Percentiles rank a stretch among this genome's conserved stretches.
Conservation (phyloP, 139 green algal genomes). For the Raphidocelis subcapitata region DNA sequence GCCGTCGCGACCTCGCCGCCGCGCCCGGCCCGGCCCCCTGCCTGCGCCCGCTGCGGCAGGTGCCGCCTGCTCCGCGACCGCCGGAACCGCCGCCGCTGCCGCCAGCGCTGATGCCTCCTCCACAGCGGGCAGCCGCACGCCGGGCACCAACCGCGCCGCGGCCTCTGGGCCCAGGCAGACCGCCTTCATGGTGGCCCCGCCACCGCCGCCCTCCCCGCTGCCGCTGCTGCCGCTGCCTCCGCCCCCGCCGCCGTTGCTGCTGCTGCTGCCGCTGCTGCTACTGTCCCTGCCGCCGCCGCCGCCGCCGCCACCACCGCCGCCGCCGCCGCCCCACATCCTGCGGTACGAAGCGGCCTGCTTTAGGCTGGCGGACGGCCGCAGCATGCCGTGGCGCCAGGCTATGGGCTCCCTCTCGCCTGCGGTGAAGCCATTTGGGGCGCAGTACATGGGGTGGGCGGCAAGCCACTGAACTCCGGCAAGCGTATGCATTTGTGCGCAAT, state of each 20-base stretch:
- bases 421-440: neutral
- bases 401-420: conserved; percentile 10
- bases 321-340: neutral
- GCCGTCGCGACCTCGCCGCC: neutral
- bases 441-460: too few species aligned
- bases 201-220: neutral
- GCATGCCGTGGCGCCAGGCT: conserved; percentile 49
- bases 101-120: neutral
- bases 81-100: neutral
- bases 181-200: too few species aligned
- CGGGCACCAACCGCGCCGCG: conserved; percentile 8
- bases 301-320: neutral
- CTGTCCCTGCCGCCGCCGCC: conserved; percentile 5
- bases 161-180: neutral
- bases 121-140: neutral
- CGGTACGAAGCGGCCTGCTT: conserved; percentile 56
- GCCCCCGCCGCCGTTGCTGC: neutral
- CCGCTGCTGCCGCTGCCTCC: neutral
- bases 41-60: neutral
- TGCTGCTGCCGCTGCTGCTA: conserved; percentile 7
- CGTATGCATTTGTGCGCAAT: too few species aligned
- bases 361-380: conserved; percentile 36
- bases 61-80: neutral
- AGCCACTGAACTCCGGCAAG: too few species aligned
- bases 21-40: neutral